A percentile compares a stretch with the other conserved stretches of the same genome.
Conservation (phyloP, 2,329 filamentous ascomycete genomes). For the Botrytis sinoallii region DNA sequence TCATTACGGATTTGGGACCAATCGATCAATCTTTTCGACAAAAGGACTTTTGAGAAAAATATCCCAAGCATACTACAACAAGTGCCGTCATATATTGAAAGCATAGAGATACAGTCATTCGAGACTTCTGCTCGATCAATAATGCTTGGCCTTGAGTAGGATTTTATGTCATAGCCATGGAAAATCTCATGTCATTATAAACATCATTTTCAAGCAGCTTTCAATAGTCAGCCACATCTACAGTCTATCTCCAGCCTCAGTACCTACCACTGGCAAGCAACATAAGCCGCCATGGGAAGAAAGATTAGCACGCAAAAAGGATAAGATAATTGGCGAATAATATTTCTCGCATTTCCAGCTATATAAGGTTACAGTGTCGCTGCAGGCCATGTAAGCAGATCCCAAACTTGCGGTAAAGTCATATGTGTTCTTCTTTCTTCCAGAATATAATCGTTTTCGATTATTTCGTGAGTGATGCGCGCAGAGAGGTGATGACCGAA, state of each 20-base stretch:
- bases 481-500: neutral
- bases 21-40: neutral
- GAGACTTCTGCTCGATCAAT: neutral
- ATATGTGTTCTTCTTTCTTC: constrained; percentile 1
- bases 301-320: neutral
- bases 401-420: neutral
- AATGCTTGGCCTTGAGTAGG: neutral
- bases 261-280: neutral
- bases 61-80: neutral
- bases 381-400: neutral
- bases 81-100: neutral
- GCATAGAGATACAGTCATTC: neutral
- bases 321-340: neutral
- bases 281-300: neutral
- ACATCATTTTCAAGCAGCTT: neutral
- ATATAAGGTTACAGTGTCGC: neutral
- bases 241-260: neutral
- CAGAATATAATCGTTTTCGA: neutral
- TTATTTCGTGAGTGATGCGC: neutral
- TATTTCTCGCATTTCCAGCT: neutral
- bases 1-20: neutral
- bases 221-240: neutral
- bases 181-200: constrained; percentile 1
- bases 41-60: neutral
- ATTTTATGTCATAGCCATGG: neutral